Percentiles rank a stretch among this genome's conserved stretches.
These are phyloP conservation scores for Bryum argenteum DNA, from an alignment of 225 moss, liverwort and hornwort species.

Conservation along the genomic window DNA sequence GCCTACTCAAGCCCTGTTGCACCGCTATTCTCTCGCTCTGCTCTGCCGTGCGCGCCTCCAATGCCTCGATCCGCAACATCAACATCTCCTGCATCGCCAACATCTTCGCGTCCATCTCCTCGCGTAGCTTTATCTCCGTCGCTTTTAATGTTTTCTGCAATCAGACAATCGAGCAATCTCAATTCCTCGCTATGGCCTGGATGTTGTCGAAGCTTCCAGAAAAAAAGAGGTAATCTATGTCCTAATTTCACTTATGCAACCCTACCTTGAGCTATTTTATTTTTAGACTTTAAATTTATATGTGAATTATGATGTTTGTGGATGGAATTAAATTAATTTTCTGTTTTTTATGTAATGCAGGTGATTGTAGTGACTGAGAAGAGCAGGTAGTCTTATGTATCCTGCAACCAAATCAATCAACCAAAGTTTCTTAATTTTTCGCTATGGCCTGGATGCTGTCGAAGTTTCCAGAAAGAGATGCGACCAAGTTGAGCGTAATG, in stretches of 20 bases:
- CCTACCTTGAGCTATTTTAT: neutral
- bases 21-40: constrained; percentile 60
- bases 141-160: constrained; percentile 50
- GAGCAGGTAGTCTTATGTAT: no score
- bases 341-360: no score
- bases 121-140: constrained; percentile 57
- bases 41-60: constrained; percentile 47
- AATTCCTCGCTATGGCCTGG: neutral
- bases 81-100: constrained; percentile 53
- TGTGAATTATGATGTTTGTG: no score
- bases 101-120: constrained; percentile 59
- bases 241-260: neutral
- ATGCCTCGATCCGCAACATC: constrained; percentile 41
- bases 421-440: neutral
- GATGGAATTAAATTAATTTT: no score
- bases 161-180: neutral
- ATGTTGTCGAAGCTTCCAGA: neutral
- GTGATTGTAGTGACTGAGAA: no score
- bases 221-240: neutral
- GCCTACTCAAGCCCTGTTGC: constrained; percentile 49
- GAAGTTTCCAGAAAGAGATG: neutral
- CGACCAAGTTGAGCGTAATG: neutral
- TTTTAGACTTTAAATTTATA: no score
- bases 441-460: neutral
- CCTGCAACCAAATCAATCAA: no score